Base-by-base conservation (phyloP, 202 grass and related monocot species). In the Elaeis oleifera region DNA sequence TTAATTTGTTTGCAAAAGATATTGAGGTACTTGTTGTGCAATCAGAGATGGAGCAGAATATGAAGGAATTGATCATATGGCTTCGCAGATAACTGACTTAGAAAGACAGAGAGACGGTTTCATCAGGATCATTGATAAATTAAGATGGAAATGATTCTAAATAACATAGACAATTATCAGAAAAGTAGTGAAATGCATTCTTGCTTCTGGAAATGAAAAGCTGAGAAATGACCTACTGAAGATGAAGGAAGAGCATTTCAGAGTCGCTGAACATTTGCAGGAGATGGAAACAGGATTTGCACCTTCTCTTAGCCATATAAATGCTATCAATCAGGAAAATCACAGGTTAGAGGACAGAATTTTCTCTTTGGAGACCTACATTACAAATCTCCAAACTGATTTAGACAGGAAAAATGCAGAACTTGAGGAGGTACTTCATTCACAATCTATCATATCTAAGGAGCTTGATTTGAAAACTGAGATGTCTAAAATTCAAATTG, bases 21-120 rank as follows among this genome's bases (percentile, higher is more conserved):
- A 77, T 90, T 1, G 73, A 83, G 51, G 80, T 65, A 23, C 75
- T 77, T 83, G 76, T 83, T 72, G 49, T 90, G 50, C 25, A 59
- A 74, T 66, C 51, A 23, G 76, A 83, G 73, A 51, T 80, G 73
- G 74, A 69, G 61, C 73, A 74, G 65, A 53, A 75, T 16, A 73
- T 50, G 17, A 3, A 32, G 1, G 17, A 58, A 25, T 20, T 74
- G 5, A 51, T 63, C 53, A 74, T 23, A 74, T 65, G 71, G 53
- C 52, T 2, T 58, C 54, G 11, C 53, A 50, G 21, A 70, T 67
- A 53, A 16, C 26, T 18, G 55, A 76, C 24, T 53, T 80, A 25
- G 69, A 90, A 64, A 75, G 70, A 52, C 61, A 87, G 64, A 69
- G 55, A 55, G 64, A 72, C 65, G 53, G 49, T 54, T 70, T 81